Percentiles rank a stretch among this genome's conserved stretches.
Evolutionary conservation across 345 rosid genomes (phyloP).

Genomic region (Carallia brachiata): DNA sequence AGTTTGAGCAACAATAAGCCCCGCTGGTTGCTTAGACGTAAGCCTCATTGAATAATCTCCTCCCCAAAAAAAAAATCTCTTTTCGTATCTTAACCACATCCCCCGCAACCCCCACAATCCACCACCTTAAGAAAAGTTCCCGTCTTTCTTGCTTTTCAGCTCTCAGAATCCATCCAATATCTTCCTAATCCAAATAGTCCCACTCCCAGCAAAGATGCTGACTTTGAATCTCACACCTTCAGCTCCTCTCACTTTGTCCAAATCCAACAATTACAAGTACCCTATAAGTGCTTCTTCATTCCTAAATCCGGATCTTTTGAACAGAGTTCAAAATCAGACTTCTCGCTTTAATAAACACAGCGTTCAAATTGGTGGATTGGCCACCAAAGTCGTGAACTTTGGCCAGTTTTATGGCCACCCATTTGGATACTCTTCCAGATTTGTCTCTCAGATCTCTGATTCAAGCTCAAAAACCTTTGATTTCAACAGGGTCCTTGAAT

Average conservation of each 20-base stretch:
- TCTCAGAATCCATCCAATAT: not conserved
- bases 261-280: slow-evolving; percentile 25
- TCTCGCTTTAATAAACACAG: slow-evolving; percentile 29
- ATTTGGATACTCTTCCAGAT: slow-evolving; percentile 31
- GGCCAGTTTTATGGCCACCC: slow-evolving; percentile 32
- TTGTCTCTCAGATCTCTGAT: slow-evolving; percentile 38
- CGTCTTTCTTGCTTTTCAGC: not conserved
- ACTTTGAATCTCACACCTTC: slow-evolving; percentile 48
- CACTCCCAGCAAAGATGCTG: slow-evolving; percentile 35
- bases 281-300: slow-evolving; percentile 28
- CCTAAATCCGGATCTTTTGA: slow-evolving; percentile 33
- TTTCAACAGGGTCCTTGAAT: slow-evolving; percentile 16
- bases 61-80: too few species aligned
- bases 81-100: too few species aligned
- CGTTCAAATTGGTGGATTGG: slow-evolving; percentile 6
- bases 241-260: slow-evolving; percentile 41
- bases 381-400: slow-evolving; percentile 26
- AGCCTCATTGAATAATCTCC: too few species aligned
- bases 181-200: not conserved
- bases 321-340: slow-evolving; percentile 30
- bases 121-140: not conserved
- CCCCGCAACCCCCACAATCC: not conserved
- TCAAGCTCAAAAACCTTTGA: slow-evolving; percentile 24
- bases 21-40: too few species aligned
- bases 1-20: too few species aligned